Evolutionary conservation across 2,329 filamentous ascomycete species (phyloP).

Genomic region (Berkeleyomyces rouxiae): DNA sequence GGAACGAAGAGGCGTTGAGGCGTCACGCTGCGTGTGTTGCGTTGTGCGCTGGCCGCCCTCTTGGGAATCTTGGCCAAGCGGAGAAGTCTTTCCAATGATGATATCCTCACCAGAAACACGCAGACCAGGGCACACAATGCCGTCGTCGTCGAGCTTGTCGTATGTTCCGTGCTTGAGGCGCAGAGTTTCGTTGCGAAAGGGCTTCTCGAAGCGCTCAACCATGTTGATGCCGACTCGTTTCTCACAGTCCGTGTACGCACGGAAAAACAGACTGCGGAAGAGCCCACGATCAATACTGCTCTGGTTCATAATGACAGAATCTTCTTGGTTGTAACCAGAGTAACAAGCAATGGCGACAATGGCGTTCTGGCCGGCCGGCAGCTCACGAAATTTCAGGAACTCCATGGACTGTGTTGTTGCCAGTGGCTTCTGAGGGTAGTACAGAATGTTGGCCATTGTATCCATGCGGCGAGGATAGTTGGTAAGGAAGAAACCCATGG

Average conservation of each 20-base stretch:
- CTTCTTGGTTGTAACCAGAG: conserved; percentile 98
- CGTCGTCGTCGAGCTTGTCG: conserved; percentile 94
- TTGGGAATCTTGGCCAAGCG: conserved; percentile 80
- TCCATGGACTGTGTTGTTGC: conserved; percentile 97
- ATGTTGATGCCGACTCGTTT: conserved; percentile 90
- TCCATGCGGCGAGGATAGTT: conserved; percentile 97
- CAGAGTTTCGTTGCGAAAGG: conserved; percentile 71
- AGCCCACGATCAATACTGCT: conserved; percentile 95
- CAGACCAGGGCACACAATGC: conserved; percentile 82
- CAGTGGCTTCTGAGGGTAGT: conserved; percentile 95
- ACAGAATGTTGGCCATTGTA: conserved; percentile 97
- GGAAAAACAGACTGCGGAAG: conserved; percentile 95
- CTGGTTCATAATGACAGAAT: conserved; percentile 99
- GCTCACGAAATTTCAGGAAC: conserved; percentile 91
- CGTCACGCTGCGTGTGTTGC: conserved; percentile 81
- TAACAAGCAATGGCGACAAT: conserved; percentile 97
- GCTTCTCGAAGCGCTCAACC: conserved; percentile 91
- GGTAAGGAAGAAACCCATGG: conserved; percentile 97
- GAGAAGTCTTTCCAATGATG: conserved; percentile 96
- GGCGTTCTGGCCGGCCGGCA: conserved; percentile 92
- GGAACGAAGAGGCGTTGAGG: conserved; percentile 82
- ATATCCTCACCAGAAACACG: conserved; percentile 96
- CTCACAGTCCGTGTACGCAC: conserved; percentile 91
- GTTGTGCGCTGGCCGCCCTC: conserved; percentile 86
- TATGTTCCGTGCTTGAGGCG: conserved; percentile 90